Conservation (phyloP, 257 asterid species). For the Coffea eugenioides region DNA sequence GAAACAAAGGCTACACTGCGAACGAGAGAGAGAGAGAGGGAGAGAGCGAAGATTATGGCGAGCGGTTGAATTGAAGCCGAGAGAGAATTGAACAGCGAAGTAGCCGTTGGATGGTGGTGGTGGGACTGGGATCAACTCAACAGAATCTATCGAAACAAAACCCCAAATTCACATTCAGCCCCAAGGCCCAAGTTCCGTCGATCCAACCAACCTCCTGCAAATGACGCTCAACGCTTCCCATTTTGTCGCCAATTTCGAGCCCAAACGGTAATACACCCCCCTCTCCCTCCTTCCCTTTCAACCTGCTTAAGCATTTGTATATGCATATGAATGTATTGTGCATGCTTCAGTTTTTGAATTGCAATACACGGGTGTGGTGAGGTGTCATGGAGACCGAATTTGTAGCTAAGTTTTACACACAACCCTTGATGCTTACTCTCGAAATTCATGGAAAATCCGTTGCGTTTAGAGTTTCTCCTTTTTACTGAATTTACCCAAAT, state of each 20-base stretch:
- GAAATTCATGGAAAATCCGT: conserved; percentile 7
- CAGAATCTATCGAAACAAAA: conserved; percentile 15
- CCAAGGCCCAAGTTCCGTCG: conserved; percentile 13
- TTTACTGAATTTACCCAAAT: not conserved
- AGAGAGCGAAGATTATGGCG: not conserved
- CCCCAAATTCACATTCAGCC: not conserved
- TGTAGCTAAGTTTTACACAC: conserved; percentile 11
- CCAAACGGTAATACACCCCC: conserved; percentile 25
- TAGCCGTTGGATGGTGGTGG: conserved; percentile 27
- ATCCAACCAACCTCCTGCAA: conserved; percentile 20
- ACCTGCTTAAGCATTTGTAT: not conserved
- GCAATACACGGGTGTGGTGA: conserved; percentile 29
- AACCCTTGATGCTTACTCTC: conserved; percentile 3
- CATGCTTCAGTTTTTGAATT: not conserved
- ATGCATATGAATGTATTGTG: not conserved
- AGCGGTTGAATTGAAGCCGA: conserved; percentile 18
- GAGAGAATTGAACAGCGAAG: conserved; percentile 3
- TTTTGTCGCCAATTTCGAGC: conserved; percentile 27
- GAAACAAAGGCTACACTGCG: not conserved
- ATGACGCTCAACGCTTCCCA: conserved; percentile 32
- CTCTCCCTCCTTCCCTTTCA: not conserved
- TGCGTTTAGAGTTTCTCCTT: not conserved
- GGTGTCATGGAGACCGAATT: conserved; percentile 38
- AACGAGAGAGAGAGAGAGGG: not conserved
- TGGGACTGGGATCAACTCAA: not conserved